Conservation (phyloP, 176 grass and related monocot genomes). For the Triticum dicoccoides region DNA sequence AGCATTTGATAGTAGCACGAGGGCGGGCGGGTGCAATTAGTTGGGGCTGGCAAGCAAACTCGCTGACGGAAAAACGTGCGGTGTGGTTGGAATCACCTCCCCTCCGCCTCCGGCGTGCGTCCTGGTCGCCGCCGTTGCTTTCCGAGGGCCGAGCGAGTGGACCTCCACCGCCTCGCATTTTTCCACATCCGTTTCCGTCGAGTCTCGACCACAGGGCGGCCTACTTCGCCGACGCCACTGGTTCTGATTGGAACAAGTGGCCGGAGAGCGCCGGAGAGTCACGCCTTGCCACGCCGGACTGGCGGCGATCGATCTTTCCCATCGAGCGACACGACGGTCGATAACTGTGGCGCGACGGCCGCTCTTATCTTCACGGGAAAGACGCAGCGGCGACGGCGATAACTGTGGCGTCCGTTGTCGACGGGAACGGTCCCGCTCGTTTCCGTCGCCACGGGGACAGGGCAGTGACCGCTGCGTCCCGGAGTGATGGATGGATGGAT, state of each 20-base stretch:
- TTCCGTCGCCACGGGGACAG: not conserved
- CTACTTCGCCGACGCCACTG: not conserved
- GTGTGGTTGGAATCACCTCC: not conserved
- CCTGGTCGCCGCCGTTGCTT: slow-evolving; percentile 23
- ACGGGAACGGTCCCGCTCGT: not conserved
- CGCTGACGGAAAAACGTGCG: not conserved
- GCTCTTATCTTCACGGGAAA: not conserved
- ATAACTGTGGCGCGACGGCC: too few relatives aligned
- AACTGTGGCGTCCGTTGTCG: not conserved
- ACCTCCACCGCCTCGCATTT: not conserved
- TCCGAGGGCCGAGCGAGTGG: not conserved
- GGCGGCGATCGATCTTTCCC: not conserved
- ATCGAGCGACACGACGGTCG: too few relatives aligned
- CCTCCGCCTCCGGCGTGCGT: not conserved
- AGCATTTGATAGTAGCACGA: not conserved
- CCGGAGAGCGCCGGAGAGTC: not conserved
- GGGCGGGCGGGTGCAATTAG: not conserved
- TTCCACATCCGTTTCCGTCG: not conserved
- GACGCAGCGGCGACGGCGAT: not conserved
- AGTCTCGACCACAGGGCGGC: not conserved
- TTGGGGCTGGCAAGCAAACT: not conserved
- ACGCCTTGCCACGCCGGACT: not conserved
- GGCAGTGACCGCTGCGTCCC: not conserved
- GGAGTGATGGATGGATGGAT: not conserved
- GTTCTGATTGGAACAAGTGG: not conserved